These are phyloP conservation scores for Leishmania mexicana DNA, from an alignment of 208 protist species.

Conservation along the genomic window DNA sequence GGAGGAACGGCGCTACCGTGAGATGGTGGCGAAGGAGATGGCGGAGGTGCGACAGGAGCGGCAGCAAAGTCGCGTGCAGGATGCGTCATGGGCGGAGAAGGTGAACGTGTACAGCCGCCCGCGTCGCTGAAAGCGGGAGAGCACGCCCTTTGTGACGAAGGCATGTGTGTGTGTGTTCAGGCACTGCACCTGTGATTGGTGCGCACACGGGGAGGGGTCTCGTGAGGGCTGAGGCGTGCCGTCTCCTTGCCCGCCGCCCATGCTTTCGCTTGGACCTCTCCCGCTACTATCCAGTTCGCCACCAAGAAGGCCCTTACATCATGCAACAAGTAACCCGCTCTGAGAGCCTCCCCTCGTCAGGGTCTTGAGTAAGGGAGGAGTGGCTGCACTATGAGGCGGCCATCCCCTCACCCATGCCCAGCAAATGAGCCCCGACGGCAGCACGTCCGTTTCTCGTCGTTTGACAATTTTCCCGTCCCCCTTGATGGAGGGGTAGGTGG, in stretches of 20 bases:
- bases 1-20: constrained; percentile 68
- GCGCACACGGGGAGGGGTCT: background rate
- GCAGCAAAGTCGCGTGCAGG: constrained; percentile 46
- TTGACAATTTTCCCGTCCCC: background rate
- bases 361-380: background rate
- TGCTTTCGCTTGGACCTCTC: background rate
- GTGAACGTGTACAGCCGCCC: constrained; percentile 36
- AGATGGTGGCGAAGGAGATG: constrained; percentile 56
- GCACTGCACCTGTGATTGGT: background rate
- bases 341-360: background rate
- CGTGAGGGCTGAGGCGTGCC: background rate
- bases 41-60: constrained; percentile 42
- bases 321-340: background rate
- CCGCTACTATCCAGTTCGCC: background rate
- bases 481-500: background rate
- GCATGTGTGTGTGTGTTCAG: background rate
- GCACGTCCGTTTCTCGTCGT: background rate
- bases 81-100: constrained; percentile 67
- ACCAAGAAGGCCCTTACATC: background rate
- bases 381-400: background rate
- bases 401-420: background rate
- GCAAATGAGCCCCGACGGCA: background rate
- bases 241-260: background rate
- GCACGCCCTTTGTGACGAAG: background rate
- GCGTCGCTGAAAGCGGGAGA: constrained; percentile 3